Conservation (phyloP, 2,329 filamentous ascomycete species). For the Harringtonia aguacate region DNA sequence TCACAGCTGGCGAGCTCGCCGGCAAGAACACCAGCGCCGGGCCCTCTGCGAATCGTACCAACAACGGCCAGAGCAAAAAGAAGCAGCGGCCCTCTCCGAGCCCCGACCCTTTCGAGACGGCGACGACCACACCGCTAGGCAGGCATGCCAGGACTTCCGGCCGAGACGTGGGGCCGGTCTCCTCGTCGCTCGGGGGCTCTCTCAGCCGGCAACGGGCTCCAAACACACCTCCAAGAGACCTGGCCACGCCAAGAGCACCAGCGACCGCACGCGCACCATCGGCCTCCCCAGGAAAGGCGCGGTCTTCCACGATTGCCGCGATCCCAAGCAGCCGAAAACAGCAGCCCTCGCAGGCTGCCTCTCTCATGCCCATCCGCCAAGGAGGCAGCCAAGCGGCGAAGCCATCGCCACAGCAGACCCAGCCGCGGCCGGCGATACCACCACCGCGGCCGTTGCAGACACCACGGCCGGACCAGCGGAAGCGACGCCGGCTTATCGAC, state of each 20-base stretch:
- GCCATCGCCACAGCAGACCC: neutral
- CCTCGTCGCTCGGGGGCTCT: no score
- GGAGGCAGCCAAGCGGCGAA: neutral
- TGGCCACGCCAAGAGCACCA: neutral
- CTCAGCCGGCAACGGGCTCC: slow-evolving; percentile 1
- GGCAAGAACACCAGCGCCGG: neutral
- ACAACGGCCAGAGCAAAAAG: neutral
- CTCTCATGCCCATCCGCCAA: slow-evolving; percentile 4
- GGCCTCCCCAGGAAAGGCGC: slow-evolving; percentile 3
- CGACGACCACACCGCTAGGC: neutral
- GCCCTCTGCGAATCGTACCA: no score
- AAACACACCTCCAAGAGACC: slow-evolving; percentile 6
- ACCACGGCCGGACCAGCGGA: slow-evolving; percentile 3
- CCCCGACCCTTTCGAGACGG: neutral
- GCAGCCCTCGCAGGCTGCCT: neutral
- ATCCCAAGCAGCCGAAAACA: neutral
- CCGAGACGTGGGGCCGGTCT: neutral
- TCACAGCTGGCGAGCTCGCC: neutral
- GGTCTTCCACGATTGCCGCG: neutral
- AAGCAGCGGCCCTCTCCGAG: no score
- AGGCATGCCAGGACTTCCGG: neutral
- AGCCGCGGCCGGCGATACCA: neutral
- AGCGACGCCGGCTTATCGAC: slow-evolving; percentile 28
- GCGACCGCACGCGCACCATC: neutral
- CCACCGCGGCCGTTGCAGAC: neutral